These are phyloP conservation scores for Chenopodium berlandieri DNA, from an alignment of 148 eudicot genomes.

Conservation along the genomic window DNA sequence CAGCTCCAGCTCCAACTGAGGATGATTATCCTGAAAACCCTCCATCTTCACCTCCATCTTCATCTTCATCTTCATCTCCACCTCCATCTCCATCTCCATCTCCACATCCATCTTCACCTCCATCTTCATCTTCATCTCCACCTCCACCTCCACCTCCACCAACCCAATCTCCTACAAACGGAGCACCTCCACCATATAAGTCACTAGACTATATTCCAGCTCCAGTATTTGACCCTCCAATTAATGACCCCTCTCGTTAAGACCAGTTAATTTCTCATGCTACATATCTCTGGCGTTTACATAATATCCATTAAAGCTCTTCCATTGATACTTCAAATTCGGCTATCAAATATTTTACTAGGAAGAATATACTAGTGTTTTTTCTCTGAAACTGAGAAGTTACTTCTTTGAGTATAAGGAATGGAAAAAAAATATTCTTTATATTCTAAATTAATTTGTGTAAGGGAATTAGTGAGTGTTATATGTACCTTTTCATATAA, in stretches of 20 bases:
- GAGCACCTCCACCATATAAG: conserved; percentile 15
- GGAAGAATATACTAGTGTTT: not conserved
- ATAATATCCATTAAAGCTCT: not conserved
- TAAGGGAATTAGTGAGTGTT: not conserved
- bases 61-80: not conserved
- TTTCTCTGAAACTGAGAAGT: no score
- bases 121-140: not conserved
- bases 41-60: conserved; percentile 2
- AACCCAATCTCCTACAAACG: not conserved
- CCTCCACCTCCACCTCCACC: not conserved
- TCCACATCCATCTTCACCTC: not conserved
- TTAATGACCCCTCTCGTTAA: not conserved
- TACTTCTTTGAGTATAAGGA: not conserved
- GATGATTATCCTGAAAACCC: not conserved
- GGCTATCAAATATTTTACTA: not conserved
- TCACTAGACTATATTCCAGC: conserved; percentile 15
- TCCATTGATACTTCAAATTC: not conserved
- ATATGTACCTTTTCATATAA: not conserved
- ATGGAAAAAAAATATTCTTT: not conserved
- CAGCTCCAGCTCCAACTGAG: not conserved
- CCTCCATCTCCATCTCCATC: not conserved
- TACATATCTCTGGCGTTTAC: no score
- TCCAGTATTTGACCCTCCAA: conserved; percentile 4
- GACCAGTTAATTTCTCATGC: not conserved
- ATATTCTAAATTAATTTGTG: not conserved